Base-by-base conservation (phyloP, 225 moss, liverwort and hornwort species). In the Anthoceros angustus region DNA sequence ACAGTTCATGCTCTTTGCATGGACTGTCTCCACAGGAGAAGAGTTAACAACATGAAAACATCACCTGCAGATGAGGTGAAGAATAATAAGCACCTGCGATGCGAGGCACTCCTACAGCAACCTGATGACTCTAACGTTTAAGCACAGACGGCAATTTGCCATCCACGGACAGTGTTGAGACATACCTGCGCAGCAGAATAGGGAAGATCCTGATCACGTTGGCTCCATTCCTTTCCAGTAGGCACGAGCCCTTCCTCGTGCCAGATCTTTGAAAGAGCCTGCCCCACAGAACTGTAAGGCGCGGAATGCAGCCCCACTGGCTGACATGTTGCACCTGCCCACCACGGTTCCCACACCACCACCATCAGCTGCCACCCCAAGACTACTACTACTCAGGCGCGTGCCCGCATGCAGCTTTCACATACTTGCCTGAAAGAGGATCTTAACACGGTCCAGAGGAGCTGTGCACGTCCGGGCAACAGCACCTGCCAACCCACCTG, bases 241-340 rank as follows among this genome's bases (percentile, higher is more conserved):
- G 55, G 55, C 55, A 9, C 14, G 55, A 55, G 23, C 55, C 14
- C 55, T 55, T 55, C 55, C 23, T 55, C 55, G 6, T 8, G 55
- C 55, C 55, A 55, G 14, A 55, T 55, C n/a, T 55, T 55, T 23
- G 23, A 18, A 18, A 55, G 23, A 15, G 55, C n/a, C 14, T 55
- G 55, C 14, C 55, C 55, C n/a, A 55, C 55, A 20, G n/a, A 18
- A 55, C 8, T 55, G 55, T 55, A 55, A 12, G 55, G 55, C 16
- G 23, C 1, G 55, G 55, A 18, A 55, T 20, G 55, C 10, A 55
- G 10, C 55, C n/a, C 55, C n/a, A 18, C 18, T 55, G 55, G 55
- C 55, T 55, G 55, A 55, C 55, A 55, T 55, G 55, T 55, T 55
- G 55, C 55, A 55, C 55, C 55, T 55, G 55, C 55, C 23, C 55